Conservation (phyloP, 371 early-diverging fungal species). For the Mortierella sp. region DNA sequence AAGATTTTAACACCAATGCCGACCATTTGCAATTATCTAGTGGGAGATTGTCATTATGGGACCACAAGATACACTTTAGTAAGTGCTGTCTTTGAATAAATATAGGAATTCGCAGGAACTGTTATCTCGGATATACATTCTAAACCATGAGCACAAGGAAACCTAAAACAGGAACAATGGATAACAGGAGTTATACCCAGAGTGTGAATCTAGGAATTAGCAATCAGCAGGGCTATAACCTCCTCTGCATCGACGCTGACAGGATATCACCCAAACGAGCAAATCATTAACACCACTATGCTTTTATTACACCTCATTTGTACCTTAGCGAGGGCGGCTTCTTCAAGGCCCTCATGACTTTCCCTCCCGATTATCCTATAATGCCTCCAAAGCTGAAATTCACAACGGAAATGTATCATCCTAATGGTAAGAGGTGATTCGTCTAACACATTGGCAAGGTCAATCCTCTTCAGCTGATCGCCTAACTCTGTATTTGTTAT, state of each 20-base stretch:
- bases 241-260: too few species aligned
- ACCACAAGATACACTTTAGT: conserved; percentile 90
- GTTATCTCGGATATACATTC: too few species aligned
- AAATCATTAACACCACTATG: neutral
- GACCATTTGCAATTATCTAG: conserved; percentile 40
- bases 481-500: too few species aligned
- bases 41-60: conserved; percentile 94
- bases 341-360: conserved; percentile 87
- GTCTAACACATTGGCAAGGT: neutral
- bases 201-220: too few species aligned
- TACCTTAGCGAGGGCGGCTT: conserved; percentile 86
- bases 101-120: too few species aligned
- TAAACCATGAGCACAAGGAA: too few species aligned
- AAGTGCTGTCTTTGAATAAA: conserved; percentile 39
- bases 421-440: conserved; percentile 69
- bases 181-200: too few species aligned
- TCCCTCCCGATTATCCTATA: conserved; percentile 85
- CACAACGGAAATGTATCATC: conserved; percentile 85
- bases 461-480: neutral
- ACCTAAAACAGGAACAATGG: too few species aligned
- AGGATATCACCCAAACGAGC: neutral
- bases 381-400: conserved; percentile 91
- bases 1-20: neutral
- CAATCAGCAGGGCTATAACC: too few species aligned
- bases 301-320: neutral